A percentile compares a stretch with the other conserved stretches of the same genome.
Conservation (phyloP, 1,139 yeast species). For the Taiozyma sp. region DNA sequence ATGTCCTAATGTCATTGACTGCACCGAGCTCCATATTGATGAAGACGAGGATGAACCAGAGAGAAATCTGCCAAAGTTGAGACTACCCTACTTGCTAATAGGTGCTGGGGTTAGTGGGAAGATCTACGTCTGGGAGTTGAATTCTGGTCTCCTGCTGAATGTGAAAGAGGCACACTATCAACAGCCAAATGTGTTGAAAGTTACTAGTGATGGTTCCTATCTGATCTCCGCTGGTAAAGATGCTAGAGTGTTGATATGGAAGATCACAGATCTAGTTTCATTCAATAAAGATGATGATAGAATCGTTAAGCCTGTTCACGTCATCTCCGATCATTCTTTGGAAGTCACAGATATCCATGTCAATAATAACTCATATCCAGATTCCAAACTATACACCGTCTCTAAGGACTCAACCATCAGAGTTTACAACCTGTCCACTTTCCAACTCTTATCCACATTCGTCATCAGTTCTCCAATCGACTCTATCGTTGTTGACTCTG, state of each 20-base stretch:
- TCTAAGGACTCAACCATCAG: conserved; percentile 77
- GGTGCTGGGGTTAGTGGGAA: conserved; percentile 73
- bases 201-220: conserved; percentile 61
- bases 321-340: conserved; percentile 71
- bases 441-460: conserved; percentile 57
- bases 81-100: conserved; percentile 62
- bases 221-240: conserved; percentile 77
- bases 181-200: conserved; percentile 50
- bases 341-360: conserved; percentile 60
- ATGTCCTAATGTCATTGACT: conserved; percentile 31
- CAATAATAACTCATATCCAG: conserved; percentile 48
- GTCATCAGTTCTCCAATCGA: conserved; percentile 56
- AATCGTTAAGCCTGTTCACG: conserved; percentile 35
- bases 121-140: conserved; percentile 78
- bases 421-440: conserved; percentile 43
- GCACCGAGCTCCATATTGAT: conserved; percentile 8
- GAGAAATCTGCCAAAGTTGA: conserved; percentile 28
- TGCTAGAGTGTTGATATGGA: conserved; percentile 76
- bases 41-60: conserved; percentile 13
- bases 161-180: conserved; percentile 88
- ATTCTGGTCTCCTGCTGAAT: conserved; percentile 68
- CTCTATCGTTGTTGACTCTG: conserved; percentile 70
- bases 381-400: conserved; percentile 61
- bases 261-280: conserved; percentile 51
- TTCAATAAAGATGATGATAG: conserved; percentile 30